Percentiles rank a stretch among this genome's conserved stretches.
These are phyloP conservation scores for Trichoderma virens DNA, from an alignment of 495 filamentous ascomycete species.

Conservation along the genomic window DNA sequence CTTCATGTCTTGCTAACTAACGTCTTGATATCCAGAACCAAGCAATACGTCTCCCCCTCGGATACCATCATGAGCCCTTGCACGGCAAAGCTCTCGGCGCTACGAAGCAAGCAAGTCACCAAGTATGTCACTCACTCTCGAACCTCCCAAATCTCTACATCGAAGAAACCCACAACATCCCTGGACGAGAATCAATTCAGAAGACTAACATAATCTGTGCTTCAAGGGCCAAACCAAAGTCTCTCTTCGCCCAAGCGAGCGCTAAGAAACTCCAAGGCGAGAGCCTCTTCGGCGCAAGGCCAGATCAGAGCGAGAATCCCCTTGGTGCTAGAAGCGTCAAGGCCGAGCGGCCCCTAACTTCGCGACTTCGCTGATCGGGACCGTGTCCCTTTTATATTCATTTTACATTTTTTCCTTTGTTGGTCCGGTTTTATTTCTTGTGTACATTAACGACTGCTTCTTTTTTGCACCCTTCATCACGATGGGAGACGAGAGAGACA, in stretches of 20 bases:
- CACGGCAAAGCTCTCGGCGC: conserved; percentile 78
- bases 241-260: conserved; percentile 54
- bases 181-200: not conserved
- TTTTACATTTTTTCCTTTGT: not conserved
- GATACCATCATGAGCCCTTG: conserved; percentile 90
- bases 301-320: not conserved
- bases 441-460: not conserved
- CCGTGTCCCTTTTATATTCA: not conserved
- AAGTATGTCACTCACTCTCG: conserved; percentile 37
- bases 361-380: not conserved
- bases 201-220: conserved; percentile 1
- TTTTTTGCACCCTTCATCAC: not conserved
- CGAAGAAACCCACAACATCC: not conserved
- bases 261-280: conserved; percentile 44
- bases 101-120: conserved; percentile 72
- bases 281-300: conserved; percentile 19
- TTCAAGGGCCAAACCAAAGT: conserved; percentile 51
- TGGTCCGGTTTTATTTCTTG: not conserved
- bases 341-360: not conserved
- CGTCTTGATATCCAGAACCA: conserved; percentile 26
- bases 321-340: not conserved
- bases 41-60: conserved; percentile 80
- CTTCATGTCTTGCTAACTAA: not conserved
- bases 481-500: not conserved
- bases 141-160: not conserved